Evolutionary conservation across 306 rosid genomes (phyloP), one percentile per base, ranked within the genome.

Genomic region (Arachis hypogaea): DNA sequence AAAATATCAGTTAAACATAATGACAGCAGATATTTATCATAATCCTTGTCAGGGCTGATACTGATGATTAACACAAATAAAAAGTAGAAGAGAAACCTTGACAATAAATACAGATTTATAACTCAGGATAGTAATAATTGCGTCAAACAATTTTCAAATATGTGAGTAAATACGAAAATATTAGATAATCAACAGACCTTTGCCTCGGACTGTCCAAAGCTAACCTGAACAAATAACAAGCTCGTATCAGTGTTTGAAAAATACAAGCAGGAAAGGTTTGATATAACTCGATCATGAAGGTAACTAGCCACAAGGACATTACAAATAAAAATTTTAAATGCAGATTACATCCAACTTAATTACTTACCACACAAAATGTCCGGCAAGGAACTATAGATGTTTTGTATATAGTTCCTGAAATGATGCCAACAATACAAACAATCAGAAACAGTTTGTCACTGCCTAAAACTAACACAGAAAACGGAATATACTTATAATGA

Each of bases 191-290:
- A 61, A 82, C 85, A 9, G 41, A 93, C 98, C 98, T 94, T 94
- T 62, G 98, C 97, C 84, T 94, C 97, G 7, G 98, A 84, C 77
- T 87, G 98, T 68, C 96, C 96, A 61, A 94, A 88, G 88, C 97
- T 89, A 72, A 89, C 98, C 98, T 93, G 92, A 45, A 86, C 67
- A 82, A 70, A 78, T 55, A 72, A 77, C 57, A 82, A 82, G 54
- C 42, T 78, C 72, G 28, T 51, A 55, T 4, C 69, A 63, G 61
- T 72, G 65, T 76, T 49, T 11, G 47, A 69, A 58, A 16, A 16
- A 36, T 66, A 46, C 12, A 9, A 55, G 66, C 43, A 28, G 46
- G 1, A 43, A 63, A 38, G 63, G 71, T 69, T 66, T 45, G 12
- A 42, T 43, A 67, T 73, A 50, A 50, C 76, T 30, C 29, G 67